Evolutionary conservation across 768 basidiomycete species (phyloP).

Genomic region (Xerocomus brunneocitrinus): DNA sequence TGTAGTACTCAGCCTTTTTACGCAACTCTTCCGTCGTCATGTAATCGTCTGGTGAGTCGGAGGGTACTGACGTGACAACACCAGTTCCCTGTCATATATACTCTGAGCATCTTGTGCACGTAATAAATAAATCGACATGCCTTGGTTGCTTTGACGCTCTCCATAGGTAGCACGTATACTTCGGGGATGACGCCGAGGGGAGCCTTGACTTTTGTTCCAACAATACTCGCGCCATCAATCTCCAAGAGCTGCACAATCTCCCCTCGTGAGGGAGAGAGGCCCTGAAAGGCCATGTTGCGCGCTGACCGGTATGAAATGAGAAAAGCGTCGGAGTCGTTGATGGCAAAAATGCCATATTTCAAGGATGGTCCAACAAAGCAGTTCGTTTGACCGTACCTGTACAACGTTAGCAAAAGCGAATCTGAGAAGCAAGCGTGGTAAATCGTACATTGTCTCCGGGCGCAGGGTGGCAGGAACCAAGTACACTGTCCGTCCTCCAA

Average conservation of each 20-base stretch:
- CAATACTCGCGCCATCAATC: constrained; percentile 70
- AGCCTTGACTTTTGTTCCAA: constrained; percentile 89
- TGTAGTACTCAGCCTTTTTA: constrained; percentile 96
- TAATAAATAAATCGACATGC: constrained; percentile 30
- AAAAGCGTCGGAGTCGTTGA: constrained; percentile 83
- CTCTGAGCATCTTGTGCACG: constrained; percentile 1
- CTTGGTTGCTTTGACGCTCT: constrained; percentile 93
- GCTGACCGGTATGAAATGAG: constrained; percentile 86
- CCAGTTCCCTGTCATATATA: constrained; percentile 73
- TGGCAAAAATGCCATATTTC: constrained; percentile 91
- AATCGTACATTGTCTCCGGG: constrained; percentile 88
- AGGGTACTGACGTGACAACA: constrained; percentile 96
- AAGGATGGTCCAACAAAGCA: constrained; percentile 90
- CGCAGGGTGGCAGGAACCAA: constrained; percentile 95
- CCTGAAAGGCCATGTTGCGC: constrained; percentile 98
- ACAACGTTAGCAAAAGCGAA: constrained; percentile 1
- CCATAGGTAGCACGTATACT: constrained; percentile 98
- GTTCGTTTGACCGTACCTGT: constrained; percentile 96
- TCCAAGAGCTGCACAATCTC: constrained; percentile 69
- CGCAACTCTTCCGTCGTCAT: constrained; percentile 84
- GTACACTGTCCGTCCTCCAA: constrained; percentile 77
- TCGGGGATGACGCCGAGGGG: constrained; percentile 78
- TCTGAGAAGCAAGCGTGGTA: neutral
- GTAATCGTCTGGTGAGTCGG: constrained; percentile 97
- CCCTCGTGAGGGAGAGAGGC: constrained; percentile 67